A percentile compares a stretch with the other conserved stretches of the same genome.
These are phyloP conservation scores for Septoria linicola DNA, from an alignment of 2,329 filamentous ascomycete genomes.

Conservation along the genomic window DNA sequence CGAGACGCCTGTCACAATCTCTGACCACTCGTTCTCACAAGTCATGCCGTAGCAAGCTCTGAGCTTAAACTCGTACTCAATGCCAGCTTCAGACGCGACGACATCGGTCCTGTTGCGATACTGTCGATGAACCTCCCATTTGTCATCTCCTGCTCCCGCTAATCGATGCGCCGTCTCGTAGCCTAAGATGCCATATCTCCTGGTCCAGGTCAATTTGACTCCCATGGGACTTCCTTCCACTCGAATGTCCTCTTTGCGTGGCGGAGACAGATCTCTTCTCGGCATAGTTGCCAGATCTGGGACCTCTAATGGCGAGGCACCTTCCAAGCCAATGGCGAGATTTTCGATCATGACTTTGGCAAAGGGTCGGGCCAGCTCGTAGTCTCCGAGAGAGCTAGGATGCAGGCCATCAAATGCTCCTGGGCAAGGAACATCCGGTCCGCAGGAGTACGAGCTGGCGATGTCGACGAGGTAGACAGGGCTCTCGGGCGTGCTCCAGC, in stretches of 20 bases:
- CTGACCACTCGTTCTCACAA: conserved; percentile 4
- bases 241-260: not conserved
- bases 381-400: conserved; percentile 45
- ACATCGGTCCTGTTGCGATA: not conserved
- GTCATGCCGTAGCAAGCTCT: conserved; percentile 8
- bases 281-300: not conserved
- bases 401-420: conserved; percentile 46
- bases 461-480: conserved; percentile 39
- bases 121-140: not conserved
- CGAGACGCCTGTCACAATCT: not conserved
- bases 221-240: conserved; percentile 3
- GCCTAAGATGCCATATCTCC: conserved; percentile 3
- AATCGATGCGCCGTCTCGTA: conserved; percentile 2
- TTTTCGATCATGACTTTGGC: conserved; percentile 16
- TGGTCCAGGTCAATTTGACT: conserved; percentile 6
- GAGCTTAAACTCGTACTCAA: conserved; percentile 4
- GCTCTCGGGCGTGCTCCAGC: conserved; percentile 33
- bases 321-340: not conserved
- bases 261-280: not conserved
- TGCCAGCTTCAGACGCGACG: not conserved
- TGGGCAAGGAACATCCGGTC: conserved; percentile 30
- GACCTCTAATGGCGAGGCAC: not conserved
- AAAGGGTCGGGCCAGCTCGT: conserved; percentile 46
- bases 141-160: not conserved
- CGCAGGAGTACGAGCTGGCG: conserved; percentile 33